Conservation (phyloP, 768 basidiomycete species). For the Boletus rubropictus region DNA sequence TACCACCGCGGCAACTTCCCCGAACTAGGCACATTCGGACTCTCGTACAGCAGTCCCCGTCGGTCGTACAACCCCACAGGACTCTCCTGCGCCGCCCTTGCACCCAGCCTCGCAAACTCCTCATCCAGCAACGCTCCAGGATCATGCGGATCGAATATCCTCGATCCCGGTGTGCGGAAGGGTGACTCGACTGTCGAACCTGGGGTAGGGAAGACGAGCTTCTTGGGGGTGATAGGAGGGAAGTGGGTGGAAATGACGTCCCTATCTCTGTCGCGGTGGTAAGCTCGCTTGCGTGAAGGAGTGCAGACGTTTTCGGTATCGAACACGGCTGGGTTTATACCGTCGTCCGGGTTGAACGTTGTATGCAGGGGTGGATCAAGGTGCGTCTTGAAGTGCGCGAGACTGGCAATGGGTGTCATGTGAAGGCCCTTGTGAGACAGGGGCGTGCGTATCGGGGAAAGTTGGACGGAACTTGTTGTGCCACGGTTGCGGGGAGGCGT, state of each 20-base stretch:
- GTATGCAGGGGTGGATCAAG: conserved; percentile 55
- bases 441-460: conserved; percentile 62
- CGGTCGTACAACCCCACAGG: conserved; percentile 64
- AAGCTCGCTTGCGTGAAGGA: conserved; percentile 40
- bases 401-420: conserved; percentile 62
- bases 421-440: conserved; percentile 63
- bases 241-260: conserved; percentile 17
- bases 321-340: conserved; percentile 34
- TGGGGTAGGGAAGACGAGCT: conserved; percentile 32
- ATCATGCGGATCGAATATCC: conserved; percentile 67
- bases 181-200: conserved; percentile 33
- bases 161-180: conserved; percentile 44
- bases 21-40: conserved; percentile 59
- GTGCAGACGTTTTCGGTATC: conserved; percentile 39
- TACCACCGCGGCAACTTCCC: conserved; percentile 49
- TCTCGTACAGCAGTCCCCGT: conserved; percentile 60
- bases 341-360: conserved; percentile 22
- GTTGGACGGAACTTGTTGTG: conserved; percentile 30
- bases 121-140: conserved; percentile 64
- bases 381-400: conserved; percentile 63
- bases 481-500: conserved; percentile 34
- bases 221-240: conserved; percentile 42
- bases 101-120: conserved; percentile 54
- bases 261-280: conserved; percentile 26
- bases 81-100: conserved; percentile 46